Evolutionary conservation across 2,329 filamentous ascomycete species (phyloP).

Genomic region (Aspergillus transmontanensis): DNA sequence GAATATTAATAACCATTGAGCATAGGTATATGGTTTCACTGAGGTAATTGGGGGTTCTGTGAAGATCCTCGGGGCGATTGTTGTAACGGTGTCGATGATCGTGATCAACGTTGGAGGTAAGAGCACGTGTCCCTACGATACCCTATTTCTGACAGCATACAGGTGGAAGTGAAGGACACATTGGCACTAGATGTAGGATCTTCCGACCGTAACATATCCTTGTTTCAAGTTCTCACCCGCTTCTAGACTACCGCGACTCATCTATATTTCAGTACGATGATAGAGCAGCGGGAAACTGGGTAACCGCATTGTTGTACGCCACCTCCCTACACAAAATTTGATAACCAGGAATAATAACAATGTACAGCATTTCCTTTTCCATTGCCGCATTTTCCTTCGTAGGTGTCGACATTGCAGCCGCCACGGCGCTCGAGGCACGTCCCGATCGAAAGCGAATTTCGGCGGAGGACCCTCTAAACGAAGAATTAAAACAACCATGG

Average conservation of each 20-base stretch:
- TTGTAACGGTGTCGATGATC: slow-evolving; percentile 23
- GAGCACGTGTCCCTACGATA: neutral
- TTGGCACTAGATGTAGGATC: slow-evolving; percentile 18
- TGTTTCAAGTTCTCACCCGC: neutral
- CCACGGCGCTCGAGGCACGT: slow-evolving; percentile 38
- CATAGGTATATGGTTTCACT: slow-evolving; percentile 24
- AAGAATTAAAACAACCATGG: neutral
- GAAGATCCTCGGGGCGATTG: slow-evolving; percentile 22
- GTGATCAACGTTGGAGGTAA: slow-evolving; percentile 26
- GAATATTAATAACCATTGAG: neutral
- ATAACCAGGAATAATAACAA: neutral
- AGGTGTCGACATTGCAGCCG: slow-evolving; percentile 37
- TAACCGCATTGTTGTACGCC: slow-evolving; percentile 30
- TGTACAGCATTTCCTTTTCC: slow-evolving; percentile 31
- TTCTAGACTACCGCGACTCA: slow-evolving; percentile 15
- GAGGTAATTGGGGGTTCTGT: slow-evolving; percentile 26
- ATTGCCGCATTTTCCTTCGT: slow-evolving; percentile 35
- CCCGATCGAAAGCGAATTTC: slow-evolving; percentile 13
- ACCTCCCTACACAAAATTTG: no score
- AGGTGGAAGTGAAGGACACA: slow-evolving; percentile 8
- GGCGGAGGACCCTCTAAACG: neutral
- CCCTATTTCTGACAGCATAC: slow-evolving; percentile 2
- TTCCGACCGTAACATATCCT: no score
- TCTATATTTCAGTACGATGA: slow-evolving; percentile 23
- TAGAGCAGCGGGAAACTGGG: slow-evolving; percentile 25